These are phyloP conservation scores for Pulveroboletus sp. DNA, from an alignment of 768 basidiomycete genomes.

Conservation along the genomic window DNA sequence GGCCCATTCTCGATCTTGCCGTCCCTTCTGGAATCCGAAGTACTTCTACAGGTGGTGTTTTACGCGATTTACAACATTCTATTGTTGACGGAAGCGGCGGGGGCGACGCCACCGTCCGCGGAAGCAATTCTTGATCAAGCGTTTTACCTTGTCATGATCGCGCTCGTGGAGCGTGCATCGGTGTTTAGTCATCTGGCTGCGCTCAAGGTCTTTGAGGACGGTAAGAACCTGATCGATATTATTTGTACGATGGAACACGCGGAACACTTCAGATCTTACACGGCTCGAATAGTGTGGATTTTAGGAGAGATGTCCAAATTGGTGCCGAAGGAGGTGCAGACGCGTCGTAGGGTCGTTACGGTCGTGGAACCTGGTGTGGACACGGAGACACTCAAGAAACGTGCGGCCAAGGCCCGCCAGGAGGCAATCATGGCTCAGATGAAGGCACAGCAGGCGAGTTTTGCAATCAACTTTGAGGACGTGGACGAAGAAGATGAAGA, in stretches of 20 bases:
- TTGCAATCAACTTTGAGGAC: constrained; percentile 75
- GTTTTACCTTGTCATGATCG: constrained; percentile 82
- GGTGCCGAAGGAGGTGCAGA: constrained; percentile 53
- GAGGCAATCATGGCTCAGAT: constrained; percentile 95
- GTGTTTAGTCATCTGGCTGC: constrained; percentile 59
- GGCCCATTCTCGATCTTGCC: constrained; percentile 70
- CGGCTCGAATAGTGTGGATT: constrained; percentile 70
- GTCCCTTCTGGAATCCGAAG: constrained; percentile 61
- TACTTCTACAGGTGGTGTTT: constrained; percentile 77
- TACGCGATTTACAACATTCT: constrained; percentile 76
- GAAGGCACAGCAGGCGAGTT: constrained; percentile 86
- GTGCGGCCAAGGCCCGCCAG: constrained; percentile 85
- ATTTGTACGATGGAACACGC: constrained; percentile 76
- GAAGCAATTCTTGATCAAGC: constrained; percentile 90
- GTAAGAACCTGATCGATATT: constrained; percentile 61
- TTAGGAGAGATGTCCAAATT: constrained; percentile 54
- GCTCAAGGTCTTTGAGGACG: constrained; percentile 51
- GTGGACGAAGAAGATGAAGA: constrained; percentile 64
- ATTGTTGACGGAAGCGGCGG: constrained; percentile 54
- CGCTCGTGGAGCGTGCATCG: constrained; percentile 62
- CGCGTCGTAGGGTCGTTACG: constrained; percentile 42
- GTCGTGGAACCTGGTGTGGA: constrained; percentile 37
- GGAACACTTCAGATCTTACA: constrained; percentile 69
- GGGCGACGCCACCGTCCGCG: constrained; percentile 63
- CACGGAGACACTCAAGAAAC: constrained; percentile 69